Evolutionary conservation across 257 asterid species (phyloP).

Genomic region (Scutellaria galericulata): DNA sequence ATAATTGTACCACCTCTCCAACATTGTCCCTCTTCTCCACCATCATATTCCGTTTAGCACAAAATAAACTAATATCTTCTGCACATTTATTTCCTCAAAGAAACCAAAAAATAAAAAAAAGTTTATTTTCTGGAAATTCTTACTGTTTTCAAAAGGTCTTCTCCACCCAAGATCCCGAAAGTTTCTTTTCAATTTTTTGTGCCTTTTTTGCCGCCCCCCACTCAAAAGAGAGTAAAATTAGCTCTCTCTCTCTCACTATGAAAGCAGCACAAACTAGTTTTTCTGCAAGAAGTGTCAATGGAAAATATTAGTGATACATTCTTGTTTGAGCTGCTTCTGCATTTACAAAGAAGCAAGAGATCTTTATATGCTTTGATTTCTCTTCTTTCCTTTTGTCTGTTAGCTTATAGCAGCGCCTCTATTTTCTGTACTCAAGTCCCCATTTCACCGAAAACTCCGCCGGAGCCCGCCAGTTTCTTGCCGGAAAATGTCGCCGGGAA

Average conservation of each 20-base stretch:
- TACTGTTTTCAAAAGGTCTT: constrained; percentile 15
- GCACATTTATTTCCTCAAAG: background rate
- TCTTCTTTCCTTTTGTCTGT: constrained; percentile 52
- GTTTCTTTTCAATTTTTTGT: constrained; percentile 20
- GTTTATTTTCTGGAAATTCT: constrained; percentile 28
- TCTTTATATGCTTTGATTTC: constrained; percentile 64
- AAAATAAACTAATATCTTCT: background rate
- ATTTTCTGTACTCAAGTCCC: constrained; percentile 65
- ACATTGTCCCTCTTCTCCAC: constrained; percentile 21
- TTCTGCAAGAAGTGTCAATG: constrained; percentile 41
- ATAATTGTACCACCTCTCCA: constrained; percentile 13
- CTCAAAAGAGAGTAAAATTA: background rate
- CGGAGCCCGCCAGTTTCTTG: constrained; percentile 47
- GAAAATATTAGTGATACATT: constrained; percentile 16
- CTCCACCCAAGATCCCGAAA: constrained; percentile 7
- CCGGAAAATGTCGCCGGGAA: constrained; percentile 57
- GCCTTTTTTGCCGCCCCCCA: constrained; percentile 34
- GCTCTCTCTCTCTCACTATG: constrained; percentile 28
- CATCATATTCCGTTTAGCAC: background rate
- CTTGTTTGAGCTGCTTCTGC: constrained; percentile 44
- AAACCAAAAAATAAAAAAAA: background rate
- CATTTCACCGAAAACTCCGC: constrained; percentile 43
- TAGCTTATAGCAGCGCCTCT: constrained; percentile 66
- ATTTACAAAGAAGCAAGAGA: constrained; percentile 47
- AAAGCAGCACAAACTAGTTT: constrained; percentile 28